Evolutionary conservation across 1,139 yeast genomes (phyloP).

Genomic region (Yamadazyma epiphylla): DNA sequence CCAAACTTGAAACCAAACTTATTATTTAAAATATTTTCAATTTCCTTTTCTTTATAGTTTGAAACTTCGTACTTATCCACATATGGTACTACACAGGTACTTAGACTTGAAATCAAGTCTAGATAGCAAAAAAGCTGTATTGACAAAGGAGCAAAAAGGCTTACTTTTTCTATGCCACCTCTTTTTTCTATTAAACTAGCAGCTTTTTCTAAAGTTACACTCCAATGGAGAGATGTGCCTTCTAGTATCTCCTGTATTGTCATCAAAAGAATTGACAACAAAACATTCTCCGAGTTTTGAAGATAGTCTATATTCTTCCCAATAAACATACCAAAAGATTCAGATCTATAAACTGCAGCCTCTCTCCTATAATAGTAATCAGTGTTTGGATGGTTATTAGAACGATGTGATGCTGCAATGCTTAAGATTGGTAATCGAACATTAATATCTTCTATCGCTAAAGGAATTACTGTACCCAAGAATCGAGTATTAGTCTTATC

Average conservation of each 20-base stretch:
- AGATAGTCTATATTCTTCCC: conserved; percentile 9
- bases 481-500: conserved; percentile 17
- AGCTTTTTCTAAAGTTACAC: conserved; percentile 16
- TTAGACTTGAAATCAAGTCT: conserved; percentile 17
- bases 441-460: conserved; percentile 12
- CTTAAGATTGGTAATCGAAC: conserved; percentile 16
- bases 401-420: conserved; percentile 16
- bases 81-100: conserved; percentile 18
- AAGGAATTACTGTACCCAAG: conserved; percentile 15
- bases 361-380: conserved; percentile 11
- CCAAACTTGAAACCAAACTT: conserved; percentile 20
- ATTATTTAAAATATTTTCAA: conserved; percentile 15
- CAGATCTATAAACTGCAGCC: conserved; percentile 13
- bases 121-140: conserved; percentile 19
- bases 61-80: conserved; percentile 10
- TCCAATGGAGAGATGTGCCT: conserved; percentile 18
- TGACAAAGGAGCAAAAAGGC: conserved; percentile 14
- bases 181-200: conserved; percentile 14
- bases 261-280: conserved; percentile 13
- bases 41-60: conserved; percentile 13
- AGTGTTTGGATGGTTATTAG: conserved; percentile 6
- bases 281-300: conserved; percentile 10
- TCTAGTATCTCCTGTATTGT: conserved; percentile 18
- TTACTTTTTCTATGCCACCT: conserved; percentile 15
- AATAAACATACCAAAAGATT: conserved; percentile 13